Conservation (phyloP, 495 filamentous ascomycete genomes). For the Clavariopsis aquatica region DNA sequence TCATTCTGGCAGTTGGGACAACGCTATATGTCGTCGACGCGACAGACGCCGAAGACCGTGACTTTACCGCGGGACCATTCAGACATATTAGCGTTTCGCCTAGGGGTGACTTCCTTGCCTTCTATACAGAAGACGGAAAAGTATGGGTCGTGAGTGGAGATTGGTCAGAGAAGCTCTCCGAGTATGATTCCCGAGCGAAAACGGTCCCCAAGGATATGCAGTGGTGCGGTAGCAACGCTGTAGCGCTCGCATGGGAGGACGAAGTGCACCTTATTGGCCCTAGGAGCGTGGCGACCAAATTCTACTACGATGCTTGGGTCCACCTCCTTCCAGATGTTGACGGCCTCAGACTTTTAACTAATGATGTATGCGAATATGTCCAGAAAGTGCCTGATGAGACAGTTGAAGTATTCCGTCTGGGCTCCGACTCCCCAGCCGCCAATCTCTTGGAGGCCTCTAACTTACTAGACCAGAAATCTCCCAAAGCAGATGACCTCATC, state of each 20-base stretch:
- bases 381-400: conserved; percentile 89
- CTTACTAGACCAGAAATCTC: conserved; percentile 87
- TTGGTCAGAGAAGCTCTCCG: conserved; percentile 86
- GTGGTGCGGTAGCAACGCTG: conserved; percentile 96
- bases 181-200: conserved; percentile 84
- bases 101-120: conserved; percentile 80
- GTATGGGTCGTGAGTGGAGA: conserved; percentile 93
- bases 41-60: conserved; percentile 84
- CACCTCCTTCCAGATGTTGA: conserved; percentile 89
- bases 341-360: conserved; percentile 82
- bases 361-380: conserved; percentile 90
- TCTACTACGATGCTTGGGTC: conserved; percentile 86
- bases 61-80: conserved; percentile 89
- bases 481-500: conserved; percentile 96
- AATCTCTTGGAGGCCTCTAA: conserved; percentile 90
- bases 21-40: conserved; percentile 87
- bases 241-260: conserved; percentile 95
- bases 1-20: conserved; percentile 79
- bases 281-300: conserved; percentile 73
- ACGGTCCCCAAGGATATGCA: conserved; percentile 85
- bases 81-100: conserved; percentile 86
- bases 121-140: conserved; percentile 83
- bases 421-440: conserved; percentile 82
- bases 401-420: conserved; percentile 84
- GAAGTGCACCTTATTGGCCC: conserved; percentile 95